Percentiles rank a stretch among this genome's conserved stretches.
Conservation (phyloP, 2,329 filamentous ascomycete genomes). For the Fusarium graminum region DNA sequence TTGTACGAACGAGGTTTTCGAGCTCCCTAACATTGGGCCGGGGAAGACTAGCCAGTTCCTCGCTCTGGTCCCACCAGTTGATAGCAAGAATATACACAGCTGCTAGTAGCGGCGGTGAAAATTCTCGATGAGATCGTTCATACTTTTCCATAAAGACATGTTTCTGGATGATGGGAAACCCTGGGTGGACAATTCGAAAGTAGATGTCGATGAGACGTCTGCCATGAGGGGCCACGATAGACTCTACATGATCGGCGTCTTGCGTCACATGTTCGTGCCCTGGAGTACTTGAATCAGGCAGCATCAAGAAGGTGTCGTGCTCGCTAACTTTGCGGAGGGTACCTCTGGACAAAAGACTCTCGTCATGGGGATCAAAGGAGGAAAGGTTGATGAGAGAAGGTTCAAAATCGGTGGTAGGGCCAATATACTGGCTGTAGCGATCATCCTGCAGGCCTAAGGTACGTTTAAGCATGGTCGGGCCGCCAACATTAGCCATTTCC, state of each 20-base stretch:
- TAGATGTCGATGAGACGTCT: conserved; percentile 82
- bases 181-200: conserved; percentile 83
- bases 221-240: conserved; percentile 81
- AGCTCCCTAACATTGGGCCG: conserved; percentile 80
- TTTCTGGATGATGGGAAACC: conserved; percentile 86
- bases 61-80: conserved; percentile 87
- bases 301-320: conserved; percentile 82
- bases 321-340: conserved; percentile 82
- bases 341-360: conserved; percentile 78
- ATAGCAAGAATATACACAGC: conserved; percentile 87
- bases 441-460: conserved; percentile 82
- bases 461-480: conserved; percentile 74
- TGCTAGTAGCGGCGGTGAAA: conserved; percentile 81
- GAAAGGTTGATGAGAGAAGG: conserved; percentile 86
- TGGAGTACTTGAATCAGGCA: conserved; percentile 79
- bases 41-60: conserved; percentile 71
- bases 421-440: conserved; percentile 86
- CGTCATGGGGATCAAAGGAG: conserved; percentile 83
- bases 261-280: conserved; percentile 78
- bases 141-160: conserved; percentile 84
- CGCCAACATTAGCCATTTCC: conserved; percentile 78
- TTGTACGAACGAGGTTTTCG: conserved; percentile 79
- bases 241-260: conserved; percentile 79
- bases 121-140: conserved; percentile 76
- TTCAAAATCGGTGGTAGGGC: conserved; percentile 85